These are phyloP conservation scores for Acer saccharum DNA, from an alignment of 345 rosid genomes.

Conservation along the genomic window DNA sequence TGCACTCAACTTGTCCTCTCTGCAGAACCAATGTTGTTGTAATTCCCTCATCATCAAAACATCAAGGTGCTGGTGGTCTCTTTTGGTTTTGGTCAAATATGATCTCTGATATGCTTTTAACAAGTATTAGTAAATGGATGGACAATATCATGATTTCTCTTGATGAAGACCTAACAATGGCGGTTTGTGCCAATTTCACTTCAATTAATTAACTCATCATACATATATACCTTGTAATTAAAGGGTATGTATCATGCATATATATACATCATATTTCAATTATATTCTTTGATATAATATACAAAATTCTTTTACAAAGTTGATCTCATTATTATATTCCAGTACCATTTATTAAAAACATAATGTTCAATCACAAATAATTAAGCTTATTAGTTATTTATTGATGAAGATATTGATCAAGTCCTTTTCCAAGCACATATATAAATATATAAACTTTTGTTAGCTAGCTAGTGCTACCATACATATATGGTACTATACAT, in stretches of 20 bases:
- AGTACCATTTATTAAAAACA: too few relatives aligned
- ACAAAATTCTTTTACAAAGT: too few relatives aligned
- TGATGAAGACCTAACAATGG: slow-evolving; percentile 20
- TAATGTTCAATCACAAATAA: too few relatives aligned
- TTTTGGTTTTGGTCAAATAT: background rate
- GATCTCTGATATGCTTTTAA: background rate
- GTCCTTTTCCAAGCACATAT: background rate
- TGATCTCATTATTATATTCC: too few relatives aligned
- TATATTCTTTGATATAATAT: too few relatives aligned
- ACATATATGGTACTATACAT: background rate
- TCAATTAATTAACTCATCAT: background rate
- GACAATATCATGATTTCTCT: slow-evolving; percentile 15
- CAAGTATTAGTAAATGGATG: slow-evolving; percentile 19
- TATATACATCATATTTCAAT: too few relatives aligned
- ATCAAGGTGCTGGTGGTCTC: background rate
- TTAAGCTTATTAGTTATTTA: too few relatives aligned
- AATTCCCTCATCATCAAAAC: background rate
- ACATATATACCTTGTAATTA: too few relatives aligned
- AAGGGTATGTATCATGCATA: too few relatives aligned
- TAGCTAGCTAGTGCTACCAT: background rate
- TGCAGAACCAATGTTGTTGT: slow-evolving; percentile 24
- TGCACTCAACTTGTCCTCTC: slow-evolving; percentile 24
- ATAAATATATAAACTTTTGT: background rate
- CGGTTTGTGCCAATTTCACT: slow-evolving; percentile 22
- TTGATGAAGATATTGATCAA: background rate